Percentiles rank a stretch among this genome's conserved stretches.
These are phyloP conservation scores for Sporothrix pallida DNA, from an alignment of 2,329 filamentous ascomycete species.

Conservation along the genomic window DNA sequence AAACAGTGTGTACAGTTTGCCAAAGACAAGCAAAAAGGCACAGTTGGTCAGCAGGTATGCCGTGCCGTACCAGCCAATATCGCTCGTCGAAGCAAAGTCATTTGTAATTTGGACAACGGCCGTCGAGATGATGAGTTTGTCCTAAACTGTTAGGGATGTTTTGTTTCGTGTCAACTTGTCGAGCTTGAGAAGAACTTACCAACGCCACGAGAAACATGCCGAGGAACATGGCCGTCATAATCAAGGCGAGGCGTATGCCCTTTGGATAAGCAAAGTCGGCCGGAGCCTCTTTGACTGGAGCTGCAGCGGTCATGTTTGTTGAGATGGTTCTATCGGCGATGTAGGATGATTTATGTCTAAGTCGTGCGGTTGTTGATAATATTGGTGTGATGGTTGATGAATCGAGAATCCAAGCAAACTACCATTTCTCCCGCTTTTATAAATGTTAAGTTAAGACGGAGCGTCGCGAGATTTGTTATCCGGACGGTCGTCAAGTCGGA, in stretches of 20 bases:
- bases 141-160: constrained; percentile 2
- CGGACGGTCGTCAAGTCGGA: constrained; percentile 3
- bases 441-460: background rate
- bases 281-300: constrained; percentile 7
- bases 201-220: constrained; percentile 26
- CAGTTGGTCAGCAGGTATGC: constrained; percentile 30
- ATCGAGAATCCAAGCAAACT: background rate
- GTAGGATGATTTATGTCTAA: background rate
- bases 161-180: no score
- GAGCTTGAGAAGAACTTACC: background rate
- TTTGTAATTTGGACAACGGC: constrained; percentile 28
- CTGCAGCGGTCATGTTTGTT: background rate
- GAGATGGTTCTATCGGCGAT: background rate
- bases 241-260: constrained; percentile 9
- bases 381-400: background rate
- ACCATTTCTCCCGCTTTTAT: background rate
- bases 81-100: constrained; percentile 28
- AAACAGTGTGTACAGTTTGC: constrained; percentile 44
- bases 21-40: constrained; percentile 46
- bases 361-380: background rate
- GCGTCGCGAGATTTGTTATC: background rate
- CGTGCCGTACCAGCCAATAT: constrained; percentile 33
- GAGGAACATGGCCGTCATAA: constrained; percentile 28
- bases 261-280: constrained; percentile 29
- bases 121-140: constrained; percentile 39